A percentile compares a stretch with the other conserved stretches of the same genome.
phyloP scores from a whole-genome alignment of 768 basidiomycete genomes.

The Kondoa malvinella region DNA sequence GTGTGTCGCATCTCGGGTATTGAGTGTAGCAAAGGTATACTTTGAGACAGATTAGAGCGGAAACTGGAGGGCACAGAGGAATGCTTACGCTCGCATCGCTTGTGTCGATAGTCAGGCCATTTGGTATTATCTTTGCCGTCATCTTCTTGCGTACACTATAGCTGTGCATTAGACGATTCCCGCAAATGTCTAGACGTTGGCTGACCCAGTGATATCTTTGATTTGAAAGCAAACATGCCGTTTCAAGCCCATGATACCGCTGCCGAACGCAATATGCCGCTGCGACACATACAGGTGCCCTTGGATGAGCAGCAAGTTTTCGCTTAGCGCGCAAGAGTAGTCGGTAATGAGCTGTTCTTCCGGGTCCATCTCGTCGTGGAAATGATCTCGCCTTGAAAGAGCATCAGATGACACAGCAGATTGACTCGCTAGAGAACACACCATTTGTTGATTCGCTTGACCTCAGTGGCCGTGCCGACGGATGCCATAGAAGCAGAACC shows the following conservation, averaged over 20 bases:
- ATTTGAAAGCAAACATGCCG: conserved; percentile 7
- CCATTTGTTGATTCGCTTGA: no score
- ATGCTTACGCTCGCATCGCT: conserved; percentile 1
- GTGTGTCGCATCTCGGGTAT: conserved; percentile 9
- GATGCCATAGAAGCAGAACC: neutral
- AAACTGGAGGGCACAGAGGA: neutral
- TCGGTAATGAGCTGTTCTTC: conserved; percentile 12
- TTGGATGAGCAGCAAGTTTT: conserved; percentile 9
- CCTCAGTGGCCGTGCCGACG: neutral
- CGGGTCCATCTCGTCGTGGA: conserved; percentile 5
- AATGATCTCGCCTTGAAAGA: neutral
- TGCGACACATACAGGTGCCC: neutral
- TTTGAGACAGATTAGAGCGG: neutral
- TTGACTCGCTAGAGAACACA: no score
- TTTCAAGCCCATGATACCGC: conserved; percentile 15
- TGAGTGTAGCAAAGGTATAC: conserved; percentile 12
- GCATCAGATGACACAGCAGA: no score
- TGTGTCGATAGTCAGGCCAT: conserved; percentile 11
- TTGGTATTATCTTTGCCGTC: conserved; percentile 13
- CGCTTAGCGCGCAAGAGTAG: conserved; percentile 12
- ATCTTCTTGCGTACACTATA: conserved; percentile 6
- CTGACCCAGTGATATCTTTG: conserved; percentile 2
- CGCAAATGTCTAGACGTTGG: neutral
- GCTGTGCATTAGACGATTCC: neutral
- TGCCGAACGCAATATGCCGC: conserved; percentile 10